Base-by-base conservation (phyloP, 73 alveolate species). In the Stentor roeselii region DNA sequence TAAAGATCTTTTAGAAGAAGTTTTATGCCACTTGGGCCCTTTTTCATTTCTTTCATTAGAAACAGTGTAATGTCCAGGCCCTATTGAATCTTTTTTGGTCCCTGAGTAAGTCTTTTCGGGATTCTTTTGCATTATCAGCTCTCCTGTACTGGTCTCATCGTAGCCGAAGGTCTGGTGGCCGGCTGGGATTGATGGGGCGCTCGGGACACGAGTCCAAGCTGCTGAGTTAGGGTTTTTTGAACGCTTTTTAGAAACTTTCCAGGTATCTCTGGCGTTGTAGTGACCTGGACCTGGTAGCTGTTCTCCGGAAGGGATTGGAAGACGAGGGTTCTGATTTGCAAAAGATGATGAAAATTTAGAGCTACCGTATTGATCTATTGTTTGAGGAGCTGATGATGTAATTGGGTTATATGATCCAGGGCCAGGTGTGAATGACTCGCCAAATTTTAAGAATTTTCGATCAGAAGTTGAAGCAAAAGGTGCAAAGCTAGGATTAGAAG, bases 1-100 rank as follows among this genome's bases (percentile, higher is more conserved):
- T 37, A 58, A 39, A 15, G 61, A 32, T 39, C 89, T 86, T 40
- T 82, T 88, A 3, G 60, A 38, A 78, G 59, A 58, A 2, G 83
- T 75, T 41, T 75, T 58, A 11, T 77, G 80, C 94, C 96, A 91
- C 32, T 36, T 15, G 2, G 92, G 38, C n/a, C 94, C 94, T 82
- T 75, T n/a, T 27, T 14, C 50, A 27, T 67, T 32, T 67, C 41
- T 21, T 67, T 84, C 58, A 42, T 85, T 3, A 38, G 74, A 59
- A 3, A 42, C 60, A n/a, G 88, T 90, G 78, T 91, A 91, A 60
- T 89, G 94, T 11, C 96, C 96, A 1, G 96, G 96, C 6, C 96
- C 96, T 21, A 89, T 92, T 31, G 87, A 77, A 59, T 91, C 94
- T 3, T 21, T 39, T 27, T 75, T 75, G 38, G 61, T 60, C 42